Conservation (phyloP, 331 rosid species). For the Acacia concinna region DNA sequence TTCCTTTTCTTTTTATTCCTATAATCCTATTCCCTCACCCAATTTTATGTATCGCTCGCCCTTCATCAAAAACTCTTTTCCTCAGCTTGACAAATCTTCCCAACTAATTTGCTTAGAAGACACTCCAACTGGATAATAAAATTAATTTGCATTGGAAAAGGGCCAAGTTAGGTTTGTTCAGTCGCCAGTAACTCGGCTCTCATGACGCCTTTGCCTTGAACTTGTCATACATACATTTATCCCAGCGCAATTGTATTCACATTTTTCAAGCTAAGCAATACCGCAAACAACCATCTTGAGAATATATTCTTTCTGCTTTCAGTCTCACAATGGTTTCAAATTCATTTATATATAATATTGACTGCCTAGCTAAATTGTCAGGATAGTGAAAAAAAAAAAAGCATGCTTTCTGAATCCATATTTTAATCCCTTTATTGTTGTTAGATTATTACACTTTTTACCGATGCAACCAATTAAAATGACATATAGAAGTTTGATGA, state of each 20-base stretch:
- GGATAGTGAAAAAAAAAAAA: not conserved
- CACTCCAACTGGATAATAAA: conserved; percentile 46
- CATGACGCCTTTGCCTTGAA: conserved; percentile 5
- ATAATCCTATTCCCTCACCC: too few relatives aligned
- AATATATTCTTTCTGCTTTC: not conserved
- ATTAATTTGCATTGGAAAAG: conserved; percentile 41
- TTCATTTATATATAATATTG: not conserved
- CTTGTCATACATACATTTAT: not conserved
- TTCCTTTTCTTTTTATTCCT: too few relatives aligned
- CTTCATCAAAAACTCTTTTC: not conserved
- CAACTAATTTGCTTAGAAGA: conserved; percentile 66
- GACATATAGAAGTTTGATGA: not conserved
- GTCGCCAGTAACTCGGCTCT: conserved; percentile 19
- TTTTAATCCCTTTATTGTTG: not conserved
- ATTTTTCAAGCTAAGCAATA: not conserved
- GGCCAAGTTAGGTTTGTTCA: conserved; percentile 49
- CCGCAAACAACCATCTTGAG: not conserved
- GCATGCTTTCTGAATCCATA: not conserved
- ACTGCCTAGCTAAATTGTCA: not conserved
- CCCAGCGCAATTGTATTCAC: not conserved
- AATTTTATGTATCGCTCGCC: not conserved
- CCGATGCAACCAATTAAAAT: not conserved
- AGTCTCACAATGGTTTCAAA: not conserved
- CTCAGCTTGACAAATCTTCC: conserved; percentile 35
- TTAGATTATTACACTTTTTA: not conserved